phyloP scores from a whole-genome alignment of 768 basidiomycete species.

The Amylocystis lapponica region DNA sequence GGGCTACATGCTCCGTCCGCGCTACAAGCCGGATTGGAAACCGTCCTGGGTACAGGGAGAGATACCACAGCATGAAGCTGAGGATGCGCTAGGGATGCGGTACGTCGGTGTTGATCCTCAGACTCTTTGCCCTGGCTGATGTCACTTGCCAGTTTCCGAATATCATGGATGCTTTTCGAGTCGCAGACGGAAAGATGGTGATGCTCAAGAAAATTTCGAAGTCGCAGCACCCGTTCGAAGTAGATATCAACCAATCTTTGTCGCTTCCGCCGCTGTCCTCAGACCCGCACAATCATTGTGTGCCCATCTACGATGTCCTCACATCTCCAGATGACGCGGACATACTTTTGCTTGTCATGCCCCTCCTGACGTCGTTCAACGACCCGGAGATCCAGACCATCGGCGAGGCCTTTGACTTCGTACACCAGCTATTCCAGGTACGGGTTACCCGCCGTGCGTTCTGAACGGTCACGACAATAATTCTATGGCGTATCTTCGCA shows the following conservation, averaged over 20 bases:
- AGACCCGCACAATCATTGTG: slow-evolving; percentile 22
- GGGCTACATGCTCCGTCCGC: slow-evolving; percentile 21
- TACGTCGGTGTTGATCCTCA: no score
- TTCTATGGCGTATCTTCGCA: background rate
- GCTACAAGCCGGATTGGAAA: slow-evolving; percentile 20
- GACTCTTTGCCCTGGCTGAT: background rate
- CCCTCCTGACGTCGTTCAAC: slow-evolving; percentile 22
- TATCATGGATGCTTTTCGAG: slow-evolving; percentile 16
- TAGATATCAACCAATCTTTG: slow-evolving; percentile 19
- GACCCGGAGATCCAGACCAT: slow-evolving; percentile 28
- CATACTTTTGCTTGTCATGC: slow-evolving; percentile 26
- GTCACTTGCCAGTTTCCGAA: background rate
- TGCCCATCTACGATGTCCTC: slow-evolving; percentile 17
- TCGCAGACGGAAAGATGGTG: slow-evolving; percentile 14
- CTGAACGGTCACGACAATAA: background rate
- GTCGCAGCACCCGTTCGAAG: slow-evolving; percentile 16
- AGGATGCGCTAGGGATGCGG: background rate
- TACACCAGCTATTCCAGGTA: slow-evolving; percentile 29
- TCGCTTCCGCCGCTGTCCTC: slow-evolving; percentile 12
- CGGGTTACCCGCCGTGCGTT: background rate
- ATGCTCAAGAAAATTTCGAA: slow-evolving; percentile 12
- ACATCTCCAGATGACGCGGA: slow-evolving; percentile 6
- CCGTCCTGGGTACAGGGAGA: slow-evolving; percentile 18
- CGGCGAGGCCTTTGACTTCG: slow-evolving; percentile 30
- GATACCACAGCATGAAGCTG: background rate